Evolutionary conservation across 129 eudicot genomes (phyloP), one percentile per base, ranked within the genome.

Genomic region (Flaveria linearis): DNA sequence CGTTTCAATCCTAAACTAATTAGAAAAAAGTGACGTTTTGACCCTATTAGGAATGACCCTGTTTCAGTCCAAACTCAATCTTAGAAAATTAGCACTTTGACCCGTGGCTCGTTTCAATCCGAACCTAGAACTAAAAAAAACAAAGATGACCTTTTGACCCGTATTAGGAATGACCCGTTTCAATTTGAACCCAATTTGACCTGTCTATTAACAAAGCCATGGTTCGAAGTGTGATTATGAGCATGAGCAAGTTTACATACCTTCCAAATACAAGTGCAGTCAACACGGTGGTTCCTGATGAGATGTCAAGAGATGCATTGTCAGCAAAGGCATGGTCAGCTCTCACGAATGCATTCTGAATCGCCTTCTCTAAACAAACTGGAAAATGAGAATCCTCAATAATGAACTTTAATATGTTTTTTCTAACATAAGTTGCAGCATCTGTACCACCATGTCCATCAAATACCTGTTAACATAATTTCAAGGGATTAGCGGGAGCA

Each of bases 381-480:
- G 96, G 96, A 62, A 94, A 94, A 55, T 83, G 86, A 36, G 96
- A 75, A 71, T 91, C 97, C 71, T 88, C 96, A 43, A 87, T 69
- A 43, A 94, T 91, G 69, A 78, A 91, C 84, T 91, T 84, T 25
- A 91, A 88, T 51, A 94, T 85, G 84, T 87, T 87, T 49, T 87
- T 84, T 75, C 85, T 81, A 45, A 88, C 73, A 75, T 82, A 94
- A 43, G 82, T 74, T 57, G 97, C 97, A 20, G 98, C 98, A 79
- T 91, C 98, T 18, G 87, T 91, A 56, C 98, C 98, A 49, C 97
- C 97, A 83, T 94, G 98, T 18, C 98, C 98, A 87, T 94, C 98
- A 83, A 94, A 94, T 26, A 94, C 98, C 98, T 94, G 84, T 79
- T 46, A 49, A 55, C 5, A 69, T 22, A 52, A 72, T 9, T 23